Base-by-base conservation (phyloP, 2,329 filamentous ascomycete species). In the Curvularia verruculosa region DNA sequence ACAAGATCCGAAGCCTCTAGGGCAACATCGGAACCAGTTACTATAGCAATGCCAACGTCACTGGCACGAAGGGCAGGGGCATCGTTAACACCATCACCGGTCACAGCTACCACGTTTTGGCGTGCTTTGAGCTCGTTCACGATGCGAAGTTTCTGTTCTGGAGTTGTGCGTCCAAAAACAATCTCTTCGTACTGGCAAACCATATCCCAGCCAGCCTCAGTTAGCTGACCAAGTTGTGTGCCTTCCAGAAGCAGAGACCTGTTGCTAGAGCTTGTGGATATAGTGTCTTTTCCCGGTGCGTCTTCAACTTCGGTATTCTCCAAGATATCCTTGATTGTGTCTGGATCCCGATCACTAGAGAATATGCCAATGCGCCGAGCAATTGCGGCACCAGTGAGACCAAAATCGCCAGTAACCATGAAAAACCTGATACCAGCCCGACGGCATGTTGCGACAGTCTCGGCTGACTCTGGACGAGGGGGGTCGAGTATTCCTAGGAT, bases 371-470 rank as follows among this genome's bases (percentile, higher is more conserved):
- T 45, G 8, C 43, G 43, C 9, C 43, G 43, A 8, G 43, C 43
- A 15, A 45, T 45, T 12, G 43, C 43, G 10, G 43, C 43, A 10
- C 43, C 43, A 5, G 43, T 45, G n/a, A 45, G 43, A 45, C 43
- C 43, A 31, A 45, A 45, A 26, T 45, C 43, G 26, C 43, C 43
- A 9, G 43, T 45, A 29, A 45, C 43, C 43, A 45, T 45, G 43
- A 45, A 45, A 26, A 45, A 45, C 21, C 43, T 45, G n/a, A 45
- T 45, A 21, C 43, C 43, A 31, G 43, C 43, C 28, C 26, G n/a
- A n/a, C 43, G 43, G n/a, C 43, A 45, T 29, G 43, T 45, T 29
- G 43, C 43, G 26, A 45, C 43, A 5, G 43, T 45, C 18, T 45
- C 43, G 7, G 43, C 43, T 31, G 43, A 45, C 18, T 45, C 43